Base-by-base conservation (phyloP, 2,329 filamentous ascomycete genomes). In the Microdochium paspali region DNA sequence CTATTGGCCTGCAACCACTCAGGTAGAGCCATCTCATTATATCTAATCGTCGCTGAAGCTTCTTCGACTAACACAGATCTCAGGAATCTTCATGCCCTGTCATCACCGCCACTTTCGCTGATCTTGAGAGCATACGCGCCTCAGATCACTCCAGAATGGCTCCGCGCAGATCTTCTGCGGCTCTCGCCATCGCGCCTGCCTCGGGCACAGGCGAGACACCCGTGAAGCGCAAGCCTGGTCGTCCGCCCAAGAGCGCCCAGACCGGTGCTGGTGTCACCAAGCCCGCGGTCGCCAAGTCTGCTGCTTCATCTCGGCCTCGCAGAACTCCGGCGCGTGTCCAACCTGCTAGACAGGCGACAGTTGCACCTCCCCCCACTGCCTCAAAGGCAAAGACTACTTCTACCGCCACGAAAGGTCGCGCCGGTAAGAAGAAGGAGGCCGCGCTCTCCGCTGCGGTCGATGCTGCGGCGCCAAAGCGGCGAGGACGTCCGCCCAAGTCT, bases 281-380 rank as follows among this genome's bases (percentile, higher is more conserved):
- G 9, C 49, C 55, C 42, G n/a, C n/a, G n/a, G n/a, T n/a, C n/a
- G 60, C 57, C 4, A 62, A 59, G 45, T 65, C 58, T 3, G 64
- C 70, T 23, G 64, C 70, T 23, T 66, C 64, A 1, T 71, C 72
- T 26, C 65, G 68, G n/a, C 69, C 69, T 35, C 69, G 72, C n/a
- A 72, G 72, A 24, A 68, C 72, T 10, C 72, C 72, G 32, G 66
- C 66, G 48, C 72, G 71, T 12, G 35, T 40, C 12, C 35, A 40
- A 18, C 35, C 35, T 12, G 35, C 35, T 6, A 40, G 35, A 21
- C 35, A 21, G 54, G 61, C 61, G 50, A 65, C 61, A 53, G 60
- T 59, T 48, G 50, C 55, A 4, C 44, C 49, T n/a, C 48, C 56
- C 9, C 53, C 64, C 49, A 12, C 53, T 26, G 48, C 51, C 28